Percentiles rank a stretch among this genome's conserved stretches.
Conservation (phyloP, 345 rosid genomes). For the Eucalyptus cladocalyx region DNA sequence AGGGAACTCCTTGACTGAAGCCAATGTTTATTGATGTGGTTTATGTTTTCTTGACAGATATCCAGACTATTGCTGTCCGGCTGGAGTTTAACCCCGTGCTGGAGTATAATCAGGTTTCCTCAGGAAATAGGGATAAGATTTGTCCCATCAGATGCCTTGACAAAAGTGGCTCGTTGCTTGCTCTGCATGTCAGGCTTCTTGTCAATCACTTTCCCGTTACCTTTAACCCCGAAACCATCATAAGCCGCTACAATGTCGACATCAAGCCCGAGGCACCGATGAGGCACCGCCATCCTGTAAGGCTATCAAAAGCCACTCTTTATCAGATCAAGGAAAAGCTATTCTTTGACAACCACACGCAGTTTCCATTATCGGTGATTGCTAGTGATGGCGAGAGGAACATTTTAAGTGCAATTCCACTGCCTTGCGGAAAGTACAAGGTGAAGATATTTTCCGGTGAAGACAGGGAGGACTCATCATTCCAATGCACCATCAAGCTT, state of each 20-base stretch:
- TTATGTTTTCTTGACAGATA: background rate
- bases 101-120: background rate
- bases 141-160: constrained; percentile 48
- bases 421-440: constrained; percentile 39
- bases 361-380: constrained; percentile 42
- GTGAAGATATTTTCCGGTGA: constrained; percentile 39
- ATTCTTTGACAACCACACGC: constrained; percentile 19
- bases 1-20: background rate
- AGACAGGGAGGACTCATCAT: constrained; percentile 16
- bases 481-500: constrained; percentile 30
- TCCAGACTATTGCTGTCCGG: background rate
- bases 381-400: constrained; percentile 84
- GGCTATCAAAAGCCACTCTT: constrained; percentile 28
- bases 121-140: background rate
- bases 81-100: background rate
- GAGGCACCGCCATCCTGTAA: constrained; percentile 12
- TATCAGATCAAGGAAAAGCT: constrained; percentile 45
- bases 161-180: constrained; percentile 30
- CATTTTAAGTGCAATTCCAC: constrained; percentile 46
- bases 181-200: constrained; percentile 15
- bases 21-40: background rate
- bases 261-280: constrained; percentile 23
- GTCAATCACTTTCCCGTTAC: constrained; percentile 55
- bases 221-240: constrained; percentile 32
- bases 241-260: constrained; percentile 55